phyloP scores from a whole-genome alignment of 1,139 yeast genomes.

The Blastobotrys proliferans region DNA sequence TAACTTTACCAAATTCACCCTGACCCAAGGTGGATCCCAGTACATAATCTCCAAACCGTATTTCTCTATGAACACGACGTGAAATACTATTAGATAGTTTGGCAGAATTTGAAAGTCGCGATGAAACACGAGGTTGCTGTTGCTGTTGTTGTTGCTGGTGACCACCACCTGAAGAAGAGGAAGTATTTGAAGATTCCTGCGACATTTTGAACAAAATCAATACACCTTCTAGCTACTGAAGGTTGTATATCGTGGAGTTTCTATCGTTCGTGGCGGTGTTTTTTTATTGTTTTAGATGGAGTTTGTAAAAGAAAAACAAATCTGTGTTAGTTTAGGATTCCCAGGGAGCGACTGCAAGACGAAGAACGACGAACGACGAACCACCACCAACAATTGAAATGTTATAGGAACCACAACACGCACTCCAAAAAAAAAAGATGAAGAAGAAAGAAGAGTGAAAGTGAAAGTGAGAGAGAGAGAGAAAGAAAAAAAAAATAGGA shows the following conservation, averaged over 20 bases:
- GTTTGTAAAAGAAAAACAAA: not conserved
- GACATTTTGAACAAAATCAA: too few species aligned
- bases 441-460: not conserved
- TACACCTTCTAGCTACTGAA: too few species aligned
- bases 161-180: too few species aligned
- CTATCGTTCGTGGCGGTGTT: constrained; percentile 1
- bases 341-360: too few species aligned
- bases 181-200: too few species aligned
- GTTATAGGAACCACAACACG: not conserved
- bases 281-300: not conserved
- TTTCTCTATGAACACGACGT: constrained; percentile 31
- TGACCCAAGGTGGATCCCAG: constrained; percentile 95
- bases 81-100: constrained; percentile 26
- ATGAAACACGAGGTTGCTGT: constrained; percentile 26
- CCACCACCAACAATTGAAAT: too few species aligned
- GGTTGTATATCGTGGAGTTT: not conserved
- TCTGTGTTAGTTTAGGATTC: too few species aligned
- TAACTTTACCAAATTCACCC: constrained; percentile 97
- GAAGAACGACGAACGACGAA: too few species aligned
- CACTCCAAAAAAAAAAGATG: not conserved
- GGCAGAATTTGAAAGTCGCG: constrained; percentile 27
- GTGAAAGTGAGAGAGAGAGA: not conserved
- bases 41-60: constrained; percentile 78
- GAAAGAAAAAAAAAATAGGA: constrained; percentile 3
- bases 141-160: not conserved